These are phyloP conservation scores for Candolleomyces eurysporus DNA, from an alignment of 768 basidiomycete species.

Conservation along the genomic window DNA sequence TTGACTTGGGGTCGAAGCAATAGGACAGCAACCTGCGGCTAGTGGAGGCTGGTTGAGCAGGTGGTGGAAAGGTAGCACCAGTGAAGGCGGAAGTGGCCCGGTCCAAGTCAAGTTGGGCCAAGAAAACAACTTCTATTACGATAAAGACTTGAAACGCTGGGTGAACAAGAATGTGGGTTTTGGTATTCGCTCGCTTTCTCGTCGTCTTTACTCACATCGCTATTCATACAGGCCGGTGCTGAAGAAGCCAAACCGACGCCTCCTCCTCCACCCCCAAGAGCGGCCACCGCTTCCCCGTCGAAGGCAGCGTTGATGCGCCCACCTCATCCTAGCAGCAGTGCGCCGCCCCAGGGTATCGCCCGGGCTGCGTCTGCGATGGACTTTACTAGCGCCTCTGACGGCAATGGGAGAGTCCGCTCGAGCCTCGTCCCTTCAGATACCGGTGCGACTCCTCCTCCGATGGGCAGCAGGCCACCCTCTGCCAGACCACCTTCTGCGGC, in stretches of 20 bases:
- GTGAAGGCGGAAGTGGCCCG: constrained; percentile 54
- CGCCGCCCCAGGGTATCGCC: constrained; percentile 34
- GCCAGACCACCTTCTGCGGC: constrained; percentile 21
- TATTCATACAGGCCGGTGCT: constrained; percentile 45
- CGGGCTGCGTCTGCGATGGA: constrained; percentile 69
- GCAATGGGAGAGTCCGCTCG: constrained; percentile 59
- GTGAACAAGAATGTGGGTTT: constrained; percentile 82
- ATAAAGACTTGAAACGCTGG: constrained; percentile 94
- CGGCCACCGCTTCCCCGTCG: constrained; percentile 84
- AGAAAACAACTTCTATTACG: constrained; percentile 86
- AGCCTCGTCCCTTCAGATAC: constrained; percentile 56
- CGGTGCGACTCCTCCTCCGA: neutral
- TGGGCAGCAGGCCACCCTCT: neutral
- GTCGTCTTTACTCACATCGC: neutral
- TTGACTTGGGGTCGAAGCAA: neutral
- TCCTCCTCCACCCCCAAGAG: constrained; percentile 67
- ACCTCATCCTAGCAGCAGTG: neutral
- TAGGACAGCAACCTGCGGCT: constrained; percentile 14
- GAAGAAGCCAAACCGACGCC: constrained; percentile 55
- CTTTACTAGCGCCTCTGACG: constrained; percentile 51
- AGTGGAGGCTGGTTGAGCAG: constrained; percentile 77
- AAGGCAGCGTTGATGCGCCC: constrained; percentile 35
- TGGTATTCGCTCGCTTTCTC: neutral
- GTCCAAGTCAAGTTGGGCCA: constrained; percentile 93
- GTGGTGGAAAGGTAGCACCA: constrained; percentile 71